Base-by-base conservation (phyloP, 2,329 filamentous ascomycete genomes). In the Albophoma yamanashiensis region DNA sequence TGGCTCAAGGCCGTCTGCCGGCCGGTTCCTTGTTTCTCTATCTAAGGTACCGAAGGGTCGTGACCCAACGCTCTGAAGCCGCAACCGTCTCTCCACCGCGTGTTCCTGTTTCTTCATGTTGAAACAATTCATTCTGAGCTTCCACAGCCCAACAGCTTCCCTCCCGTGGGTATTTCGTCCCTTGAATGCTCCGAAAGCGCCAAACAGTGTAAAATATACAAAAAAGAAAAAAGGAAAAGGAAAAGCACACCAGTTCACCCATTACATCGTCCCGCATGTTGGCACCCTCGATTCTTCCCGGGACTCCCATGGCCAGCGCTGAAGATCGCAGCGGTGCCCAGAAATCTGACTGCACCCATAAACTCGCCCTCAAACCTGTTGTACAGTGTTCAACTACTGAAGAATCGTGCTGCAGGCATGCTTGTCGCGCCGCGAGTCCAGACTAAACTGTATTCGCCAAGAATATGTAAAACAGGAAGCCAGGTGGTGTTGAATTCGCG, bases 141-240 rank as follows among this genome's bases (percentile, higher is more conserved):
- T 25, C 39, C 31, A 38, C 39, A 39, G 43, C 56, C 17, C 27
- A 27, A 22, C 38, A 36, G 8, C 22, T 50, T 39, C 25, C 27
- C 43, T 38, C 34, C 31, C 31, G 42, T 38, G 56, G 56, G 56
- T 58, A 58, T 57, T 47, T 78, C 77, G 66, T 79, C 79, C 25
- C 56, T 22, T 42, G 50, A 9, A 4, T 58, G 47, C 59, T 43
- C 56, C 56, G 12, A 58, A 58, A 58, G 56, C 56, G 56, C 56
- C 43, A 14, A 58, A 58, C 42, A 36, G 59, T 25, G 38, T 60
- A 63, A 36, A 50, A 34, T 60, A 45, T 25, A 47, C 22, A 47
- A 47, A 11, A 22, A 25, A 63, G 50, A 39, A 34, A 8, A 4
- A n/a, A n/a, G n/a, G n/a, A n/a, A n/a, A 3, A 31, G 3, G 27